Evolutionary conservation across 2,329 filamentous ascomycete genomes (phyloP).

Genomic region (Phialocephala subalpina): DNA sequence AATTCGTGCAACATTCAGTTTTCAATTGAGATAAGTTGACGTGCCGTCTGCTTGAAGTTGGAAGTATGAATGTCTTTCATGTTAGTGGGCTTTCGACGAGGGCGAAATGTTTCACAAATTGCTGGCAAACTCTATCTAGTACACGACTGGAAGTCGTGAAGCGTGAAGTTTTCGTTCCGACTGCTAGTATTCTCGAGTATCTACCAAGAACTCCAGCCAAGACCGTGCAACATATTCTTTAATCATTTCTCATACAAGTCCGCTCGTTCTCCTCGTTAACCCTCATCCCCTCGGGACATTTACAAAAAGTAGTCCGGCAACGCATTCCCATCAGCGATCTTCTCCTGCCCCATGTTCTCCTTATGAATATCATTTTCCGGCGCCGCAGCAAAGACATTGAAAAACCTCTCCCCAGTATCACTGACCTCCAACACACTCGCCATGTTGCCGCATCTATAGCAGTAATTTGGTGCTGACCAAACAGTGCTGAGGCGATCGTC

Average conservation of each 20-base stretch:
- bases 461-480: conserved; percentile 91
- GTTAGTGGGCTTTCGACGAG: too few relatives aligned
- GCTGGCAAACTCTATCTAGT: too few relatives aligned
- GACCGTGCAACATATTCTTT: conserved; percentile 4
- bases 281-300: too few relatives aligned
- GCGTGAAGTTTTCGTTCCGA: neutral
- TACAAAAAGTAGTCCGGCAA: conserved; percentile 78
- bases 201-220: conserved; percentile 8
- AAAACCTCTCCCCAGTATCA: conserved; percentile 90
- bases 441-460: conserved; percentile 94
- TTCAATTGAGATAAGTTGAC: too few relatives aligned
- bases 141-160: neutral
- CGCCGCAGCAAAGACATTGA: conserved; percentile 97
- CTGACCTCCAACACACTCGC: conserved; percentile 96
- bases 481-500: conserved; percentile 95
- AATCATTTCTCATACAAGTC: conserved; percentile 14
- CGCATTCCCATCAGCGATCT: conserved; percentile 67
- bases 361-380: conserved; percentile 94
- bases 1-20: too few relatives aligned
- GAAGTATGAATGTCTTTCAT: too few relatives aligned
- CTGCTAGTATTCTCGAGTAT: neutral
- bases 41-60: too few relatives aligned
- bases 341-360: conserved; percentile 80
- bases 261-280: neutral
- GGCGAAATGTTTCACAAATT: too few relatives aligned